Conservation (phyloP, 192 early-diverging fungal genomes). For the Cladochytrium replicatum region DNA sequence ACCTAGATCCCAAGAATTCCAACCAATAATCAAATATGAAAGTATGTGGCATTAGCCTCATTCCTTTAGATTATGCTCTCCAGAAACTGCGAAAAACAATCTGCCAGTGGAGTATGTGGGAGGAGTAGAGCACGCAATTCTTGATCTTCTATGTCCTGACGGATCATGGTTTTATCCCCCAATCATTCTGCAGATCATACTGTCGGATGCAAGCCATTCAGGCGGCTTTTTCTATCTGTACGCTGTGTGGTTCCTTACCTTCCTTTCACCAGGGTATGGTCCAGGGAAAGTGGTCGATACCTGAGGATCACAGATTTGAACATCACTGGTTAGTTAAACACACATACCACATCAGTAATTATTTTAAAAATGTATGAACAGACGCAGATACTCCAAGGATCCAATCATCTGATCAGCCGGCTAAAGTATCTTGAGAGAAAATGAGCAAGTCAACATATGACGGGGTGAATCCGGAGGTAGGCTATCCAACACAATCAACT, state of each 20-base stretch:
- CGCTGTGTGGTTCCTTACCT: no score
- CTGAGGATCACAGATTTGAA: conserved; percentile 67
- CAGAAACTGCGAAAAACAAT: no score
- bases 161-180: no score
- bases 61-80: conserved; percentile 12
- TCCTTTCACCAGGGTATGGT: conserved; percentile 82
- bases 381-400: conserved; percentile 42
- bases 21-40: not conserved
- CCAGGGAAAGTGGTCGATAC: conserved; percentile 67
- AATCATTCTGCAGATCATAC: no score
- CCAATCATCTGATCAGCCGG: conserved; percentile 46
- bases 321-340: conserved; percentile 34
- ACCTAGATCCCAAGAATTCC: conserved; percentile 67
- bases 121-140: conserved; percentile 86
- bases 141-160: conserved; percentile 91
- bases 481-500: no score
- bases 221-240: conserved; percentile 65
- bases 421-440: conserved; percentile 69
- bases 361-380: conserved; percentile 3
- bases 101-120: conserved; percentile 94
- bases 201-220: conserved; percentile 74
- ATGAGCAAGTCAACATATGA: conserved; percentile 98
- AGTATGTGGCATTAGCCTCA: not conserved
- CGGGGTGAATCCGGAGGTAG: conserved; percentile 72
- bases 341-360: no score